Conservation (phyloP, 805 yeast species). For the Metschnikowia similis region DNA sequence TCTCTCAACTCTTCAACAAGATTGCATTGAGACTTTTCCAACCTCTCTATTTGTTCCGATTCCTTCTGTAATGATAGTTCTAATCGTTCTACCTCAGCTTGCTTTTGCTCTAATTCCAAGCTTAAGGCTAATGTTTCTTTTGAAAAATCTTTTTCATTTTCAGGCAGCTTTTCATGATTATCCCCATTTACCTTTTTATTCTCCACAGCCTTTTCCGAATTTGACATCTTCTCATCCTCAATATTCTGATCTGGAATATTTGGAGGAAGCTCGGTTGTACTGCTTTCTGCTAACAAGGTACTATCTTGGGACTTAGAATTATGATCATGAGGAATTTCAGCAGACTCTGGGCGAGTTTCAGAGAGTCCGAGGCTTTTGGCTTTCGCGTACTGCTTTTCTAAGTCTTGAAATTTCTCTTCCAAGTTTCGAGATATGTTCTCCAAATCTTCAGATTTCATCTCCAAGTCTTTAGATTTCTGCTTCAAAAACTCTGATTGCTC, state of each 20-base stretch:
- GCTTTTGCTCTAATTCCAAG: background rate
- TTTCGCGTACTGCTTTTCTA: background rate
- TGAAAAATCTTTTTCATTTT: background rate
- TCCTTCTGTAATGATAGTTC: constrained; percentile 7
- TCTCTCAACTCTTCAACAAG: constrained; percentile 23
- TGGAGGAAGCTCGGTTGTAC: background rate
- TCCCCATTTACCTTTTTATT: constrained; percentile 10
- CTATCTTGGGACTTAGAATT: background rate
- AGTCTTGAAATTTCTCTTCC: background rate
- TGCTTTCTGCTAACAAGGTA: background rate
- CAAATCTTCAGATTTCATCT: constrained; percentile 20
- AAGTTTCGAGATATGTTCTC: constrained; percentile 1
- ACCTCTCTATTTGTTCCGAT: constrained; percentile 9
- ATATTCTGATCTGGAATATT: background rate
- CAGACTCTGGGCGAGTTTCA: background rate
- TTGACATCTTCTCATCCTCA: constrained; percentile 14
- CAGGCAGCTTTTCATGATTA: background rate
- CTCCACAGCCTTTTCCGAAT: background rate
- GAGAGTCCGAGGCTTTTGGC: background rate
- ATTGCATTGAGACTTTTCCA: constrained; percentile 2
- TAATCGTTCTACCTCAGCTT: constrained; percentile 6
- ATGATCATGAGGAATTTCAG: too few relatives aligned
- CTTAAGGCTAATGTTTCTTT: background rate
- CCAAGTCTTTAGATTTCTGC: constrained; percentile 14
- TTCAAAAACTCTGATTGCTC: background rate